A percentile compares a stretch with the other conserved stretches of the same genome.
These are phyloP conservation scores for Xylaria sp. DNA, from an alignment of 2,329 filamentous ascomycete species.

Conservation along the genomic window DNA sequence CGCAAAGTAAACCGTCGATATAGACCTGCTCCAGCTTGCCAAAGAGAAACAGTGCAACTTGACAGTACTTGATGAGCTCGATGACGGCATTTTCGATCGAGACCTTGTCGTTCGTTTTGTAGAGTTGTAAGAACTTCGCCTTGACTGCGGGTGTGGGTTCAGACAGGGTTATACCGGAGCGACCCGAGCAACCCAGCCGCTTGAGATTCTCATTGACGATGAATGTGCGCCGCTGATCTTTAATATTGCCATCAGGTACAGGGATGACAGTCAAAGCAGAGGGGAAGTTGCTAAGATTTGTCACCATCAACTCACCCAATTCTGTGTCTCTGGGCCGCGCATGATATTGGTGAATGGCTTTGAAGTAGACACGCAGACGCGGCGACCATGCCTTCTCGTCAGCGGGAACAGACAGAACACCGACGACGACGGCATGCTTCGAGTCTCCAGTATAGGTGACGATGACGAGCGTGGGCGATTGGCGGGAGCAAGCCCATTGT, in stretches of 20 bases:
- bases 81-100: conserved; percentile 72
- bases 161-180: conserved; percentile 76
- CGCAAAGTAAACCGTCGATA: conserved; percentile 86
- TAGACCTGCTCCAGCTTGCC: conserved; percentile 83
- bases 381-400: conserved; percentile 77
- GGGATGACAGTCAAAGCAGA: conserved; percentile 88
- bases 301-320: conserved; percentile 84
- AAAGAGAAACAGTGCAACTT: conserved; percentile 82
- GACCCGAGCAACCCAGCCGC: conserved; percentile 82
- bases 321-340: conserved; percentile 76
- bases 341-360: conserved; percentile 78
- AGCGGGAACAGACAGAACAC: conserved; percentile 74
- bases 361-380: conserved; percentile 76
- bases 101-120: conserved; percentile 78
- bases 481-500: conserved; percentile 93
- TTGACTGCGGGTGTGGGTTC: conserved; percentile 75
- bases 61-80: conserved; percentile 86
- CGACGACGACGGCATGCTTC: conserved; percentile 70
- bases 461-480: conserved; percentile 85
- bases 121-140: conserved; percentile 87
- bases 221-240: conserved; percentile 73
- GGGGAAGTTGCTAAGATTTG: conserved; percentile 86
- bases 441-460: conserved; percentile 88
- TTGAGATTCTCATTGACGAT: conserved; percentile 95
- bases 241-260: conserved; percentile 80